Conservation (phyloP, 306 rosid species). For the Cucurbita moschata region DNA sequence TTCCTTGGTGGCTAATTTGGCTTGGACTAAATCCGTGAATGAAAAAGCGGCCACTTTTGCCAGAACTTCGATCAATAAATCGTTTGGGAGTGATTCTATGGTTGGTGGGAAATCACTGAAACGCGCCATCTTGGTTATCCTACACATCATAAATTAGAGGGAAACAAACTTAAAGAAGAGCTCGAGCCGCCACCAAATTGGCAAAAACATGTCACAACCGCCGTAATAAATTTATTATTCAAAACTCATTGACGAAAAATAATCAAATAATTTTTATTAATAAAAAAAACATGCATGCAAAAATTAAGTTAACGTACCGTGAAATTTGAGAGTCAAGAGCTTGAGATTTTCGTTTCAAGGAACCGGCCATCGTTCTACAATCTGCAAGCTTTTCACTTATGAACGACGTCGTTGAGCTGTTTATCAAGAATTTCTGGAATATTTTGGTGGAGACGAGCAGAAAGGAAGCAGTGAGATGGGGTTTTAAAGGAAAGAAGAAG, state of each 20-base stretch:
- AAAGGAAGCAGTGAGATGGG: neutral
- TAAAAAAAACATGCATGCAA: neutral
- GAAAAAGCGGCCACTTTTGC: slow-evolving; percentile 22
- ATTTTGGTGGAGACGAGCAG: neutral
- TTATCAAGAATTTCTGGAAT: neutral
- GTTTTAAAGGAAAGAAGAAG: no score
- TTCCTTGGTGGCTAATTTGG: slow-evolving; percentile 12
- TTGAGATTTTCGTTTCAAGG: neutral
- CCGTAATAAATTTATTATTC: no score
- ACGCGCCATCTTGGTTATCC: neutral
- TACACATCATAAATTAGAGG: neutral
- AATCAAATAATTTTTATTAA: no score
- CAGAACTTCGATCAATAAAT: slow-evolving; percentile 14
- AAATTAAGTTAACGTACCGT: neutral
- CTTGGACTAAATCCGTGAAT: slow-evolving; percentile 8
- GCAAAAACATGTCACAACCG: no score
- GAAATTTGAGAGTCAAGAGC: neutral
- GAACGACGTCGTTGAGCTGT: neutral
- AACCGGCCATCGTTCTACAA: no score
- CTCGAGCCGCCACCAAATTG: no score
- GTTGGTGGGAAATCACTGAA: neutral
- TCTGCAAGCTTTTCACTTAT: neutral
- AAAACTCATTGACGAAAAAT: no score
- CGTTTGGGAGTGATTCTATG: slow-evolving; percentile 14
- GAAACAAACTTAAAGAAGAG: no score